Evolutionary conservation across 2,329 filamentous ascomycete genomes (phyloP), one percentile per base, ranked within the genome.

Genomic region (Sordariomycetes sp.): DNA sequence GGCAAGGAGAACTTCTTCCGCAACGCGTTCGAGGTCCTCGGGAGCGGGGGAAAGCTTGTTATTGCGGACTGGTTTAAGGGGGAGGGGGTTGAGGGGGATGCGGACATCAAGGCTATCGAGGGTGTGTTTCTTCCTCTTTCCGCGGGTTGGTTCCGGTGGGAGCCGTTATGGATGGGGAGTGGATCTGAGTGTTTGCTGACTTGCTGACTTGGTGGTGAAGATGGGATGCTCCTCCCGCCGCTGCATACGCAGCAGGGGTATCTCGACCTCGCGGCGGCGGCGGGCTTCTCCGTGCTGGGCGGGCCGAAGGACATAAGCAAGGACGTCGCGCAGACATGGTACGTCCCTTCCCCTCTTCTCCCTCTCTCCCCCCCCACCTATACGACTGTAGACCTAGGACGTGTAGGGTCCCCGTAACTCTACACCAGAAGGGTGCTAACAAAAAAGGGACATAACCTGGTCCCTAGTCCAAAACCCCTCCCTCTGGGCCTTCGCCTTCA

Each of bases 11-110:
- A 83, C 2, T 85, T 85, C 69, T 84, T 84, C 65, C 66, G 68
- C 28, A 83, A 83, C 60, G 75, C 77, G 1, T 69, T 70, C 34
- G 69, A 68, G 53, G 69, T 84, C 37, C 68, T 85, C 55, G 76
- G 71, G 43, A 59, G 69, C 0, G 76, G 77, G 0, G 79, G 78
- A 1, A 79, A 76, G 66, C 66, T 85, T 52, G 79, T 81, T 3
- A 69, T 85, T 57, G 80, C 81, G 25, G 82, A 85, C 66, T 85
- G 81, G 81, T 84, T 85, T 71, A 81, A 80, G 70, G 76, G 72
- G 14, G 68, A 65, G 24, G 64, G 83, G 51, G 71, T 67, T 0
- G 69, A 76, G 60, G 67, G 72, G 59, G 69, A 73, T 50, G 71
- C 70, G 53, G 80, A 84, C 63, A 82, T 85, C 62, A 77, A 78